phyloP scores from a whole-genome alignment of 257 asterid species.

The Solanum sparsipilum region DNA sequence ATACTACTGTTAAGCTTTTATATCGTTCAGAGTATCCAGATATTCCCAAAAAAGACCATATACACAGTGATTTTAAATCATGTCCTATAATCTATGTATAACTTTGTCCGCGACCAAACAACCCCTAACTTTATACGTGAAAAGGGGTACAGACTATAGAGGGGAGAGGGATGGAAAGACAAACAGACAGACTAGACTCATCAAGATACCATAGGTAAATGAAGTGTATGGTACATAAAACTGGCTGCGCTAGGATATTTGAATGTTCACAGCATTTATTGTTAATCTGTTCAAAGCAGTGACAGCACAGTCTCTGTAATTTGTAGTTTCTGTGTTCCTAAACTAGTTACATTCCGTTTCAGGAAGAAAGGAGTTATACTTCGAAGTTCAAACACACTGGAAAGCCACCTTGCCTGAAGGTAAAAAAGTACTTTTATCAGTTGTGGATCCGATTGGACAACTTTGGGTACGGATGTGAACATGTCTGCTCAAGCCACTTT shows the following conservation, averaged over 20 bases:
- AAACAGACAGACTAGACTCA: neutral
- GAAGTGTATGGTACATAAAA: neutral
- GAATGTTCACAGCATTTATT: neutral
- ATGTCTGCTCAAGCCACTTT: neutral
- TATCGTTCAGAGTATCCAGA: neutral
- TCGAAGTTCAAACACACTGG: too few relatives aligned
- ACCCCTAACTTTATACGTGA: neutral
- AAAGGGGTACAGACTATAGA: neutral
- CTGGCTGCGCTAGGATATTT: neutral
- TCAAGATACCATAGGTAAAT: neutral
- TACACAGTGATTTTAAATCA: neutral
- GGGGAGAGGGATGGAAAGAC: neutral
- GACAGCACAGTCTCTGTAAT: too few relatives aligned
- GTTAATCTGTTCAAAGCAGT: too few relatives aligned
- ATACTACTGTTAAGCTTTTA: neutral
- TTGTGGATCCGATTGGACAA: neutral
- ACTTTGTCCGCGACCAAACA: neutral
- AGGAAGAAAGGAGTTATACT: too few relatives aligned
- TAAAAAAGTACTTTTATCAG: neutral
- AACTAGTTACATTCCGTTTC: too few relatives aligned
- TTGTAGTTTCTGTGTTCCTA: too few relatives aligned
- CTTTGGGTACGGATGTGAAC: neutral
- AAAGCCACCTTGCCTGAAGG: too few relatives aligned
- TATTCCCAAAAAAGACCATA: neutral
- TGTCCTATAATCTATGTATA: neutral